phyloP scores from a whole-genome alignment of 176 grass and related monocot species.

The Metroxylon sagu region DNA sequence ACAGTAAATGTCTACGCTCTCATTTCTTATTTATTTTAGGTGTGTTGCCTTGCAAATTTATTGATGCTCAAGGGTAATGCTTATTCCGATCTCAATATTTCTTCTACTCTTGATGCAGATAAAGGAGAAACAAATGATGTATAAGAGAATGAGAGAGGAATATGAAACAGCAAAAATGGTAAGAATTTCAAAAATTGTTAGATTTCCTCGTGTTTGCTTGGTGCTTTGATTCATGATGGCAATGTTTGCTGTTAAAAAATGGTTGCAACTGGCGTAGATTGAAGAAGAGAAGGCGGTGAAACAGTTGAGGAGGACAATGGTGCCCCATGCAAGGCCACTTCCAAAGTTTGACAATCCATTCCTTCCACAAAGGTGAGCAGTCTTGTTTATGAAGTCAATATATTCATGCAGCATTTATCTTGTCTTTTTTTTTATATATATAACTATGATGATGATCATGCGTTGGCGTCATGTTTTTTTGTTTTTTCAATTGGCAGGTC shows the following conservation, averaged over 20 bases:
- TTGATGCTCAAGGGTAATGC: too few relatives aligned
- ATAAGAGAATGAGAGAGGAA: constrained; percentile 84
- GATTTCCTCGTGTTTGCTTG: not conserved
- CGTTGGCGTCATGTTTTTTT: too few relatives aligned
- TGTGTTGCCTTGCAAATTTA: too few relatives aligned
- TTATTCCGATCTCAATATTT: not conserved
- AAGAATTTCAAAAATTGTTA: not conserved
- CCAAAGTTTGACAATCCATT: constrained; percentile 87
- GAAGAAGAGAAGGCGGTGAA: constrained; percentile 96
- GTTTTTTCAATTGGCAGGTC: constrained; percentile 29
- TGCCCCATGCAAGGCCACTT: constrained; percentile 71
- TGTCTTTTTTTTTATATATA: not conserved
- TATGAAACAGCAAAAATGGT: constrained; percentile 73
- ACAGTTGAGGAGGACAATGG: constrained; percentile 77
- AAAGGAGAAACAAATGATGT: constrained; percentile 75
- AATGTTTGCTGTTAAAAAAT: constrained; percentile 4
- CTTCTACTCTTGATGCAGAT: constrained; percentile 22
- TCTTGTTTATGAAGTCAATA: not conserved
- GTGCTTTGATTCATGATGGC: not conserved
- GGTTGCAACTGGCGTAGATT: constrained; percentile 35
- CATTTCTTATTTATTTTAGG: too few relatives aligned
- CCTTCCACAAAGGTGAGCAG: constrained; percentile 58
- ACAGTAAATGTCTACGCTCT: too few relatives aligned
- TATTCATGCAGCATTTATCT: not conserved
- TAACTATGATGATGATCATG: too few relatives aligned